These are phyloP conservation scores for Abortiporus biennis DNA, from an alignment of 1,284 basidiomycete species.

Conservation along the genomic window DNA sequence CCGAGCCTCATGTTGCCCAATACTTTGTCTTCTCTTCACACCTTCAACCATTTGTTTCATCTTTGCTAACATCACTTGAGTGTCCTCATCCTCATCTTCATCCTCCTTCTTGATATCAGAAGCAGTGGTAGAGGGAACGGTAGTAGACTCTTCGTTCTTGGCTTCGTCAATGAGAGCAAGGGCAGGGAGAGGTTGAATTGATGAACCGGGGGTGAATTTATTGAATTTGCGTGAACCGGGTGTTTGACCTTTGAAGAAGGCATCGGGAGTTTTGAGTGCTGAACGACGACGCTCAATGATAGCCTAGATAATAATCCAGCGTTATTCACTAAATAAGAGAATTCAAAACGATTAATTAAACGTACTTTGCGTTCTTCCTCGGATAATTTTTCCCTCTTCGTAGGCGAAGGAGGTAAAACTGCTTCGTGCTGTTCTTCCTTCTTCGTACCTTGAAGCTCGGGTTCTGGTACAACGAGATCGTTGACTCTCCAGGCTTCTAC, in stretches of 20 bases:
- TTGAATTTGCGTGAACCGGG: slow-evolving; percentile 33
- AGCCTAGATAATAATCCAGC: slow-evolving; percentile 29
- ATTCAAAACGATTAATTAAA: background rate
- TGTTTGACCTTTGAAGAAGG: slow-evolving; percentile 45
- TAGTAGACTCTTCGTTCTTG: slow-evolving; percentile 9
- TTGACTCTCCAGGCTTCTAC: slow-evolving; percentile 26
- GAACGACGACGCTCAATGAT: slow-evolving; percentile 55
- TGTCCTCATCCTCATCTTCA: slow-evolving; percentile 35
- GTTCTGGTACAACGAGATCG: slow-evolving; percentile 7
- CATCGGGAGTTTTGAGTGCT: slow-evolving; percentile 43
- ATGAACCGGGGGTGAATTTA: slow-evolving; percentile 5
- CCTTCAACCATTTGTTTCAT: slow-evolving; percentile 60
- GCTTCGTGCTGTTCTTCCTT: slow-evolving; percentile 7
- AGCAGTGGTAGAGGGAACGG: slow-evolving; percentile 5
- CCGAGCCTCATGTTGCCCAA: too few species aligned
- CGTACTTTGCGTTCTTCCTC: slow-evolving; percentile 48
- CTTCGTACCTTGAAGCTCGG: too few species aligned
- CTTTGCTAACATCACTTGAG: slow-evolving; percentile 45
- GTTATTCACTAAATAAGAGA: background rate
- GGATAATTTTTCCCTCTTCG: slow-evolving; percentile 26
- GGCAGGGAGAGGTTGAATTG: slow-evolving; percentile 5
- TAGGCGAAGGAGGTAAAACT: slow-evolving; percentile 8
- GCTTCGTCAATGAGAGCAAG: slow-evolving; percentile 3
- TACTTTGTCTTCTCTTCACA: slow-evolving; percentile 49
- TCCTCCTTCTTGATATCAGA: slow-evolving; percentile 14